Conservation (phyloP, 2,329 filamentous ascomycete species). For the Venturia asperata region DNA sequence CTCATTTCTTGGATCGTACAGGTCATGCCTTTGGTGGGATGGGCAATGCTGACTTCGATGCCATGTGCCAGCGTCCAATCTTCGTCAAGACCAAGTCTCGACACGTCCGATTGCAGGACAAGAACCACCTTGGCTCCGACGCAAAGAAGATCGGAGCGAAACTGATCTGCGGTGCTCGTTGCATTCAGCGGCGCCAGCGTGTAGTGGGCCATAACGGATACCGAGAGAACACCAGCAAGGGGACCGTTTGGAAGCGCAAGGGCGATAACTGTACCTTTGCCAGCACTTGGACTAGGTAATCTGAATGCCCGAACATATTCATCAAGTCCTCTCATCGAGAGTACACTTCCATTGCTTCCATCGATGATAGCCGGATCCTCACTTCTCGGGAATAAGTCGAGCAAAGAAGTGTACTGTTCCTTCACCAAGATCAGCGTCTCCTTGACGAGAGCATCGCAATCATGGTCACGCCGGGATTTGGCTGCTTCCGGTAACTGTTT, state of each 20-base stretch:
- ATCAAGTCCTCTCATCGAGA: constrained; percentile 26
- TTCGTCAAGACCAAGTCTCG: constrained; percentile 35
- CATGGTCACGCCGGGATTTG: not conserved
- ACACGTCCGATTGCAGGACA: constrained; percentile 37
- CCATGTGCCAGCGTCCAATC: constrained; percentile 30
- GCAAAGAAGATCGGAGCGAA: constrained; percentile 45
- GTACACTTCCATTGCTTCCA: constrained; percentile 25
- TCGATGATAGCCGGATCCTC: constrained; percentile 27
- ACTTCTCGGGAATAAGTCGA: constrained; percentile 26
- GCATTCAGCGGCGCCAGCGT: constrained; percentile 48
- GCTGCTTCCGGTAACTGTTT: not conserved
- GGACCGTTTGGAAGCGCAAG: constrained; percentile 50
- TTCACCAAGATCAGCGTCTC: constrained; percentile 1
- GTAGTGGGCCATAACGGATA: constrained; percentile 46
- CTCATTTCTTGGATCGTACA: constrained; percentile 29
- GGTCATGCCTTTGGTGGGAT: constrained; percentile 34
- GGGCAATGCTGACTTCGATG: constrained; percentile 37
- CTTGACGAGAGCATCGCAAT: not conserved
- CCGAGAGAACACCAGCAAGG: constrained; percentile 44
- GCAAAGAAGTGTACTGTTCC: not conserved
- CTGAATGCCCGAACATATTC: constrained; percentile 26
- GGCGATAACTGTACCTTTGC: constrained; percentile 41
- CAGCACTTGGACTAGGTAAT: constrained; percentile 23
- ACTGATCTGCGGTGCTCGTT: constrained; percentile 44
- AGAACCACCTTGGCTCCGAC: constrained; percentile 43